Evolutionary conservation across 2,329 filamentous ascomycete species (phyloP), one percentile per base, ranked within the genome.

Genomic region (Fusarium pseudograminearum): DNA sequence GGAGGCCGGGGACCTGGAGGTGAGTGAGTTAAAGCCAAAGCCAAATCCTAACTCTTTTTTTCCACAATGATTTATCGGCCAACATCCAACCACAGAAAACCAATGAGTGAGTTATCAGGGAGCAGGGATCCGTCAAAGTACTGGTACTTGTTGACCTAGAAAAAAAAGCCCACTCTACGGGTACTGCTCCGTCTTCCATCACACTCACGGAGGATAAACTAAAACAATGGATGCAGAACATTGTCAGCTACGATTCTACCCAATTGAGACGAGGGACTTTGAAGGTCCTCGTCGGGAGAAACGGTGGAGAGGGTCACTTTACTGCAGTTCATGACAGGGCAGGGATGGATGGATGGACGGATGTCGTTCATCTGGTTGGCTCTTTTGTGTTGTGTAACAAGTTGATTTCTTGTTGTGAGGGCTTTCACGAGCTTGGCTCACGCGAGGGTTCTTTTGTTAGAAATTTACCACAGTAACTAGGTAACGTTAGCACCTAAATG

Each of bases 171-270:
- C 50, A 54, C 42, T 57, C 36, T 60, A 30, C 28, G 28, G 28
- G 11, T 30, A 50, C 48, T 36, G 30, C 34, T 22, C 34, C 30
- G 48, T 57, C n/a, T 38, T 46, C 53, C 53, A 45, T 34, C 34
- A 41, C 36, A 66, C 64, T 52, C 26, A 41, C 36, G 16, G 24
- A 40, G 48, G 46, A 52, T 52, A 26, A 26, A 52, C 38, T 52
- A 26, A 26, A 52, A 26, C 34, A 52, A 52, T 26, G 24, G 34
- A 52, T 70, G 62, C 67, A 68, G 62, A 48, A 68, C 67, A 64
- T 70, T 70, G 58, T 68, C 67, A 68, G 57, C 67, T 70, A 51
- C 45, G 48, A 34, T 64, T 54, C 53, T 53, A 47, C 51, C 59
- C 46, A 42, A 38, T 61, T 14, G 42, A 38, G 45, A 36, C 30